Evolutionary conservation across 371 early-diverging fungal species (phyloP).

Genomic region (Rhizopus delemar): DNA sequence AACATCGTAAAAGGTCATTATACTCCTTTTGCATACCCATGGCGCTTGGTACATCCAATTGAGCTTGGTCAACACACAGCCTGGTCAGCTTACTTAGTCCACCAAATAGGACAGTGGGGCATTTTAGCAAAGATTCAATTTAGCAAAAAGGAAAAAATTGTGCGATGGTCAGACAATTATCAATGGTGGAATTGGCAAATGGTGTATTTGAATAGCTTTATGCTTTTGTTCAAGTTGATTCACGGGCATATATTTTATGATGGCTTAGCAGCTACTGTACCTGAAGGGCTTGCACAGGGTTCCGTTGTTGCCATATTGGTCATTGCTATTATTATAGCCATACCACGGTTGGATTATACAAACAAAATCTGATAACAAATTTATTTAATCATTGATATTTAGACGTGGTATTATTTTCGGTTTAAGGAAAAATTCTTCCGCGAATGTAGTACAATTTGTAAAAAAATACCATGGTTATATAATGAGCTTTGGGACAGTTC

Average conservation of each 20-base stretch:
- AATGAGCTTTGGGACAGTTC: constrained; percentile 49
- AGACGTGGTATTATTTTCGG: constrained; percentile 47
- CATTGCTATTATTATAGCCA: constrained; percentile 40
- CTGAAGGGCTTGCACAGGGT: constrained; percentile 46
- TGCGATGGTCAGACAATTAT: constrained; percentile 32
- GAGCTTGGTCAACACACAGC: constrained; percentile 21
- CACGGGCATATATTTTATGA: constrained; percentile 42
- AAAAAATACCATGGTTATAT: constrained; percentile 47
- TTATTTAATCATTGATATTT: constrained; percentile 5
- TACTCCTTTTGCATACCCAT: constrained; percentile 49
- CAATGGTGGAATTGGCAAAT: constrained; percentile 50
- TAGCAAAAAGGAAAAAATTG: constrained; percentile 17
- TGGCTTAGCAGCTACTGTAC: constrained; percentile 41
- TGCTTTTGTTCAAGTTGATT: constrained; percentile 36
- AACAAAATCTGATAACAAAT: not conserved
- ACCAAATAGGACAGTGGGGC: constrained; percentile 43
- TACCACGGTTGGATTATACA: constrained; percentile 30
- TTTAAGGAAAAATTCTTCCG: constrained; percentile 19
- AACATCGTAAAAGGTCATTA: constrained; percentile 23
- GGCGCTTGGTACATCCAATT: constrained; percentile 32
- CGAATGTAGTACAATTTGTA: constrained; percentile 33
- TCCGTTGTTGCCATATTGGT: constrained; percentile 44
- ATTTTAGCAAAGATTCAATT: constrained; percentile 33
- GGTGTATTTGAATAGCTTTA: constrained; percentile 39
- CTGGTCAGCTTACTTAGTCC: constrained; percentile 37